A percentile compares a stretch with the other conserved stretches of the same genome.
Conservation (phyloP, 441 rosid species). For the Corymbia citriodora region DNA sequence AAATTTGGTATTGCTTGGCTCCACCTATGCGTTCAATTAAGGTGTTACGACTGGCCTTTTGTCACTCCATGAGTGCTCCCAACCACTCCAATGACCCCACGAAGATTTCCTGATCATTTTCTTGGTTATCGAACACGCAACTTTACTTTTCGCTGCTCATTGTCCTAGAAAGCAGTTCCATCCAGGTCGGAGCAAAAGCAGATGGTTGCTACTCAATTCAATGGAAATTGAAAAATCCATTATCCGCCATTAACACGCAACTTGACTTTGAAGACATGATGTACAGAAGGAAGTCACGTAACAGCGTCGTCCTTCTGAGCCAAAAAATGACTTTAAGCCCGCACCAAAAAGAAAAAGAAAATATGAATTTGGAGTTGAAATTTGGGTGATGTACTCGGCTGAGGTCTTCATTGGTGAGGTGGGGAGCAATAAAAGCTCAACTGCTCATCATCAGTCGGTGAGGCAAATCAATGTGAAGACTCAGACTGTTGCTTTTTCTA, state of each 20-base stretch:
- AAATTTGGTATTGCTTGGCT: background rate
- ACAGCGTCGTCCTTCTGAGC: accelerated
- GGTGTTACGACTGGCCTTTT: background rate
- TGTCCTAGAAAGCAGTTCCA: background rate
- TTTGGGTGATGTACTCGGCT: background rate
- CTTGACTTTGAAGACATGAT: background rate
- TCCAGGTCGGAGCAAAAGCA: background rate
- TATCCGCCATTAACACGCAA: background rate
- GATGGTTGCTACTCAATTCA: background rate
- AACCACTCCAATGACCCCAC: background rate
- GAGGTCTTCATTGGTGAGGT: background rate
- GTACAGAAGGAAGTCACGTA: background rate
- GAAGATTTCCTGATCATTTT: background rate
- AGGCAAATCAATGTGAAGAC: background rate
- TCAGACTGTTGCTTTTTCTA: background rate
- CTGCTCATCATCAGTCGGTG: background rate
- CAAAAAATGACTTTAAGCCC: background rate
- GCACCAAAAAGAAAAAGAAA: background rate
- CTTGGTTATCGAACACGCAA: background rate
- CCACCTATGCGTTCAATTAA: background rate
- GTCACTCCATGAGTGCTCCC: background rate
- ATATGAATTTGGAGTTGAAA: background rate
- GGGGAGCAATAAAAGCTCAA: background rate
- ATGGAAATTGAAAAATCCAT: background rate
- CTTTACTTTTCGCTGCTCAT: background rate